Base-by-base conservation (phyloP, 1,284 basidiomycete genomes). In the Naganishia albida region DNA sequence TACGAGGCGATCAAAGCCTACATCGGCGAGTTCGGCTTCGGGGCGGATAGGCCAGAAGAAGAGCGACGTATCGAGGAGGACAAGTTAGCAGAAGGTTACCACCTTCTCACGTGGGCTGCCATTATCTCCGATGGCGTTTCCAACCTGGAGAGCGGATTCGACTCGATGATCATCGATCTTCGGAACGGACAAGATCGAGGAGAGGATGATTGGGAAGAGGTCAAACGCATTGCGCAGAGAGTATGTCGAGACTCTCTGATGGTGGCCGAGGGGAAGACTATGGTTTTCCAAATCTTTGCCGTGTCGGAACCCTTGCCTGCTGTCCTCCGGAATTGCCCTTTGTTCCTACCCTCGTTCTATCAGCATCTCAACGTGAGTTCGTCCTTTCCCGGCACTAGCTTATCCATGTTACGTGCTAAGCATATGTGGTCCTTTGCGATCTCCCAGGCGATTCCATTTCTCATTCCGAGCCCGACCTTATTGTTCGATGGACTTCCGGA, bases 401-500 rank as follows among this genome's bases (percentile, higher is more conserved):
- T 10, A 34, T 34, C 4, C 10, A 10, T 46, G 52, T 6, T n/a
- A 28, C 18, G 25, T 7, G 34, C 39, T 40, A n/a, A 23, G 18
- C 30, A 23, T 15, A 20, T 26, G 6, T 60, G 15, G 20, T 28
- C 43, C 15, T 25, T 26, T 7, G 26, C 23, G 28, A 10, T 30
- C 18, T 40, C 26, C 1, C 52, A 65, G 53, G 59, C 55, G 26
- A 66, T 68, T 63, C 76, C 75, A 1, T 75, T 76, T 66, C 42
- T 75, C 44, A 71, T 74, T 60, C 71, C 66, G 4, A 75, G 73
- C 2, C 71, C 75, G 8, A 74, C 73, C 0, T 66, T 72, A 49
- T 72, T 77, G 49, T 75, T 76, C 68, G 73, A 71, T 23, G 70
- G 71, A 44, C 70, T 76, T 2, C 73, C 77, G 0, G 70, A 70